Evolutionary conservation across 2,329 filamentous ascomycete species (phyloP), one percentile per base, ranked within the genome.

Genomic region (Fusarium ramigenum): DNA sequence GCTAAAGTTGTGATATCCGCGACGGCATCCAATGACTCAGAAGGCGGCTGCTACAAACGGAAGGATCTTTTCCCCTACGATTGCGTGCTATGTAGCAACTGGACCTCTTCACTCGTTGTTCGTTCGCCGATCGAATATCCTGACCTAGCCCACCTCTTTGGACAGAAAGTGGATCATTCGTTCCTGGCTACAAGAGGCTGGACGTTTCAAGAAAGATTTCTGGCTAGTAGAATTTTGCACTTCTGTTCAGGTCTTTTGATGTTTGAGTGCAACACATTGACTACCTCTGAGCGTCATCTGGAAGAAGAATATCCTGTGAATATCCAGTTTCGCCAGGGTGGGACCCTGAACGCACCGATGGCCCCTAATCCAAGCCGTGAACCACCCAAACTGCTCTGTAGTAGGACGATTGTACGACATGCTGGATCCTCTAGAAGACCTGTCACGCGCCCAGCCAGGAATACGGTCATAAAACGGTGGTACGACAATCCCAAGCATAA

Each of bases 361-460:
- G 6, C 23, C 1, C 8, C 30, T 7, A 2, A 5, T 4, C 47
- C 47, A 34, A n/a, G 47, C 16, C 47, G n/a, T 19, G 47, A 34
- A 3, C 30, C 47, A 23, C 11, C 30, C 5, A 34, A 15, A 2
- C 47, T 3, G 7, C 30, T 50, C 8, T 50, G 15, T 9, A 50
- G 5, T 2, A 50, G 21, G 4, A 50, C 21, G 8, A 50, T 2
- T 2, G 2, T 50, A 18, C 30, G 4, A 7, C 21, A 7, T 23
- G 15, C 21, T 0, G 30, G 30, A 0, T 19, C 16, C 10, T 23
- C 47, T 7, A 34, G 11, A 19, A 34, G 47, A 19, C 30, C n/a
- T 7, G 0, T 23, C 4, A 23, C 0, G 2, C 30, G n/a, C 8
- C 47, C 21, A 10, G n/a, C 11, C 0, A n/a, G n/a, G n/a, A n/a